Evolutionary conservation across 2,329 filamentous ascomycete species (phyloP), one percentile per base, ranked within the genome.

Genomic region (Diaporthe caulivora): DNA sequence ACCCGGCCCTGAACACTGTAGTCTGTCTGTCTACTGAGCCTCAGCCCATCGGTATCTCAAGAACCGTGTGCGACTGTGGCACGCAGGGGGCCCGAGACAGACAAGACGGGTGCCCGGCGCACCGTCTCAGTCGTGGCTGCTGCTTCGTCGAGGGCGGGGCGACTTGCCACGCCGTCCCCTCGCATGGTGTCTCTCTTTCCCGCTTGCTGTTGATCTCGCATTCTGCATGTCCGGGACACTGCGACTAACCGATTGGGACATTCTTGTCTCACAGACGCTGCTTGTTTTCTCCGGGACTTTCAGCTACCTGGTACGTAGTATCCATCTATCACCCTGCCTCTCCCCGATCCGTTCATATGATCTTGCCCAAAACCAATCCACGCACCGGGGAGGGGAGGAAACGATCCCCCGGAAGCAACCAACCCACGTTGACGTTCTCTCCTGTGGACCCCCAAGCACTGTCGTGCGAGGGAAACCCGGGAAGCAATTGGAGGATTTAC

Each of bases 271-370:
- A 78, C 94, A 93, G 69, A 92, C 90, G 70, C 89, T 97, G 74
- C 89, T 97, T 73, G 91, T 93, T 40, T 98, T 94, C 83, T 92
- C 91, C 72, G 94, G 95, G 69, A 91, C 97, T 77, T 98, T 97
- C 82, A 97, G 95, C 17, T 98, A 97, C 84, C 85, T 97, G 76
- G 94, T 96, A 82, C 84, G 87, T 86, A 70, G 51, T 13, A 54
- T 58, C 44, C 53, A 40, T 40, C 34, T 34, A 34, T 34, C 34
- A 34, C 34, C 34, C 34, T 11, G 26, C 18, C 21, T n/a, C 42
- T n/a, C 13, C 15, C 42, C 7, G 44, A 47, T 51, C 51, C n/a
- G 17, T 2, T 21, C 29, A 5, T 44, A 29, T 21, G 49, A 57
- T 37, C 55, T 15, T 37, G 17, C 42, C 13, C 11, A 10, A 26